Evolutionary conservation across 345 rosid genomes (phyloP).

Genomic region (Noccaea caerulescens): DNA sequence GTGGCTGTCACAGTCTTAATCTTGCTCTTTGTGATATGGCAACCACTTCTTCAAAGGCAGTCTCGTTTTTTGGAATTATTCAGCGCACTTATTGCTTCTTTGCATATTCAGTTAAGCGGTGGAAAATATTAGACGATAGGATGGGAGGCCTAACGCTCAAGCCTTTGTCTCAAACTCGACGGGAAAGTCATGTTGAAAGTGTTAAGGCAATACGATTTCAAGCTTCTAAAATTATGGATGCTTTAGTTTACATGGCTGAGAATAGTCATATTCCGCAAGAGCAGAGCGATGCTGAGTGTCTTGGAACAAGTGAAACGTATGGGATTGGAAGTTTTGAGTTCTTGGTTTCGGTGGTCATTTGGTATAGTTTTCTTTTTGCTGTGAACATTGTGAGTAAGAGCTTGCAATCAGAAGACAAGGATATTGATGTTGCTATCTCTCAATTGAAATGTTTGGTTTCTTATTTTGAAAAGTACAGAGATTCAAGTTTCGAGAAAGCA

Average conservation of each 20-base stretch:
- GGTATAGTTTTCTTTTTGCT: not conserved
- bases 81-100: not conserved
- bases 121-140: not conserved
- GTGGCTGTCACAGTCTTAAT: conserved; percentile 4
- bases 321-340: not conserved
- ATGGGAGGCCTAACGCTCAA: not conserved
- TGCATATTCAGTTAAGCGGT: not conserved
- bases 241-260: not conserved
- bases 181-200: not conserved
- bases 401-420: not conserved
- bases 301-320: not conserved
- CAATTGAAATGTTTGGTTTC: not conserved
- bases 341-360: not conserved
- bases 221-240: not conserved
- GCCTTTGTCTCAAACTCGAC: not conserved
- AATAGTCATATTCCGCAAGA: not conserved
- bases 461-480: not conserved
- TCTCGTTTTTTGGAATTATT: not conserved
- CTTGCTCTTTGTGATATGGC: not conserved
- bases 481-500: not conserved
- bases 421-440: not conserved
- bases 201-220: not conserved
- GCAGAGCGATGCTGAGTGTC: not conserved
- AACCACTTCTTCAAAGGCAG: not conserved
- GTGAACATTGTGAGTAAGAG: not conserved